Percentiles rank a stretch among this genome's conserved stretches.
These are phyloP conservation scores for Aphanomyces invadans DNA, from an alignment of 352 stramenopile species.

Conservation along the genomic window DNA sequence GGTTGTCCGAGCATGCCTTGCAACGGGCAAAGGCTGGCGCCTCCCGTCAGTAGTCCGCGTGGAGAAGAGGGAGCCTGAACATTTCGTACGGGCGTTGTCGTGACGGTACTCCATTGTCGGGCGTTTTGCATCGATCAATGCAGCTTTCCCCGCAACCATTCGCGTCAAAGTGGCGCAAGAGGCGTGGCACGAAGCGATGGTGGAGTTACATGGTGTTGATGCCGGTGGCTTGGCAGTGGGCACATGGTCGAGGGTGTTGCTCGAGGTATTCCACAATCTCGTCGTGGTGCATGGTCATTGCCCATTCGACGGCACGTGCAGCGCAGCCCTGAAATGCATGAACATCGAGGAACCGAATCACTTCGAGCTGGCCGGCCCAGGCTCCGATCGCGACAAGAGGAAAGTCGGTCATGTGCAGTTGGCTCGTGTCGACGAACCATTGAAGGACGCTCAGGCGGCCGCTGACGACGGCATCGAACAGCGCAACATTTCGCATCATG, in stretches of 20 bases:
- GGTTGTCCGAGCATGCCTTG: no score
- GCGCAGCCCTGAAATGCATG: neutral
- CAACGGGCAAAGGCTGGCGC: no score
- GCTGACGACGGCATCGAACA: neutral
- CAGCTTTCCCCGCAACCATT: no score
- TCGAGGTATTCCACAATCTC: neutral
- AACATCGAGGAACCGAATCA: neutral
- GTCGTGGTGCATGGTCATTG: neutral
- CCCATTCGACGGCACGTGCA: neutral
- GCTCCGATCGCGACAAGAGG: neutral
- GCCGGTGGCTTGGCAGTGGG: no score
- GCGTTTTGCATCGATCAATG: no score
- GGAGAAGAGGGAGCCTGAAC: no score
- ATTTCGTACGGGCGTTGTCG: no score
- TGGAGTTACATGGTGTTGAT: no score
- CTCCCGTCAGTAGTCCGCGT: no score
- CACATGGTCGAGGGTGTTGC: neutral
- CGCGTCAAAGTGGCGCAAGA: no score
- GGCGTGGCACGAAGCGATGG: no score
- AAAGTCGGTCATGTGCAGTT: neutral
- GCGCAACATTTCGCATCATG: neutral
- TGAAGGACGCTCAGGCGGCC: neutral
- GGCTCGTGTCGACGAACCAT: neutral
- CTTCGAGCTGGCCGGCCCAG: slow-evolving; percentile 1
- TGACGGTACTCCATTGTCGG: no score